phyloP scores from a whole-genome alignment of 164 flowering plant species.

The Santalum album region DNA sequence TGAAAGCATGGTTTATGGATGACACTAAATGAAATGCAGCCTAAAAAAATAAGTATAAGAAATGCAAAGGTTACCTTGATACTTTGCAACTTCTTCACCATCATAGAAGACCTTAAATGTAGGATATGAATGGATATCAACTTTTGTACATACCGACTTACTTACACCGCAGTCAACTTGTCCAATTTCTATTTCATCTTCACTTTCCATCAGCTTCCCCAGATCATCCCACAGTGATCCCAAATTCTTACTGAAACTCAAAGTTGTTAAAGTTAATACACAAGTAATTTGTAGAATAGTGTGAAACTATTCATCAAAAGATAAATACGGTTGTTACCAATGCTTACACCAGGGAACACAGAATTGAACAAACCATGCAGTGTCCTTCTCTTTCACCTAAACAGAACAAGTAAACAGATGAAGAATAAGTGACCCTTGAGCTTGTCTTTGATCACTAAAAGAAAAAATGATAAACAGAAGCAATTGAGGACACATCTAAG shows the following conservation, averaged over 20 bases:
- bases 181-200: conserved; percentile 91
- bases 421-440: too few species aligned
- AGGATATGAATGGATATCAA: conserved; percentile 92
- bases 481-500: too few species aligned
- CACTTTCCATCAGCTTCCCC: conserved; percentile 77
- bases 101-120: conserved; percentile 91
- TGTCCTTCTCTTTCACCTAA: conserved; percentile 94
- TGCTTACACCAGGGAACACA: conserved; percentile 99
- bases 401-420: conserved; percentile 1
- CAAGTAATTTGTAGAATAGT: not conserved
- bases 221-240: conserved; percentile 94
- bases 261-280: conserved; percentile 1
- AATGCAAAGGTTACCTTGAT: conserved; percentile 46
- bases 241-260: conserved; percentile 67
- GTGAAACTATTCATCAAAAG: not conserved
- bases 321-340: conserved; percentile 42
- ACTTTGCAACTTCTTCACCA: conserved; percentile 87
- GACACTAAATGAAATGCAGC: not conserved
- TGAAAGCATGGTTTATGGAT: not conserved
- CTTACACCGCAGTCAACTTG: conserved; percentile 74
- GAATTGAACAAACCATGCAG: conserved; percentile 90
- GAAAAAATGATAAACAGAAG: too few species aligned
- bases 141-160: conserved; percentile 75
- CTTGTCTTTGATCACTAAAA: too few species aligned
- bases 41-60: not conserved